Base-by-base conservation (phyloP, 257 asterid species). In the Solanum microdontum region DNA sequence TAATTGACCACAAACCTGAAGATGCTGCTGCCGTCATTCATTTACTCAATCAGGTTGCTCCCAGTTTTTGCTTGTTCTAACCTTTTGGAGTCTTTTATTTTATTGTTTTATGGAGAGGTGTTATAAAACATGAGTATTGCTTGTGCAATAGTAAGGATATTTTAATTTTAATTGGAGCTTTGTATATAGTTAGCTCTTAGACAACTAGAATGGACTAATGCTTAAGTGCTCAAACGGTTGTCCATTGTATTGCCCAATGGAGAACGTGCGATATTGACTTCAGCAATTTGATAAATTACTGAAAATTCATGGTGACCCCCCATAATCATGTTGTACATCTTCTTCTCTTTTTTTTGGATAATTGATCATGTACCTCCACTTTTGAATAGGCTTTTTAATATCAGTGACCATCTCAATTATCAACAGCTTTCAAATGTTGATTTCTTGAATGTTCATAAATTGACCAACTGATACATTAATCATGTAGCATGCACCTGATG, bases 1-100 rank as follows among this genome's bases (percentile, higher is more conserved):
- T 96, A 83, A 96, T 96, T 75, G 97, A 94, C 80, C 91, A 89
- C 88, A 94, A 94, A 87, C 95, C 98, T 23, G 94, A 93, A 87
- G 90, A 85, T 83, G 98, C 98, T 89, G 97, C 99, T 90, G 94
- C 95, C 48, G 43, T 92, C 75, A 93, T 96, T 92, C 95, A 94
- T 89, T 88, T 87, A 85, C 91, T 96, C 73, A 87, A 90, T 91
- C 93, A 94, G 98, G 99, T 96, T 89, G 89, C 76, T 58, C 19
- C 28, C 32, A 88, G 30, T 82, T 74, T 15, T 66, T 60, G 62
- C 64, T 17, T 87, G 45, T 51, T 77, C 55, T 30, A n/a, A 68
- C 15, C 60, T 72, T 48, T 26, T 51, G 82, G 74, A 45, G 74
- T 28, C 28, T 86, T 32, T 36, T 11, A 40, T 86, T 62, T 73